Base-by-base conservation (phyloP, 306 rosid genomes). In the Ormosia emarginata region DNA sequence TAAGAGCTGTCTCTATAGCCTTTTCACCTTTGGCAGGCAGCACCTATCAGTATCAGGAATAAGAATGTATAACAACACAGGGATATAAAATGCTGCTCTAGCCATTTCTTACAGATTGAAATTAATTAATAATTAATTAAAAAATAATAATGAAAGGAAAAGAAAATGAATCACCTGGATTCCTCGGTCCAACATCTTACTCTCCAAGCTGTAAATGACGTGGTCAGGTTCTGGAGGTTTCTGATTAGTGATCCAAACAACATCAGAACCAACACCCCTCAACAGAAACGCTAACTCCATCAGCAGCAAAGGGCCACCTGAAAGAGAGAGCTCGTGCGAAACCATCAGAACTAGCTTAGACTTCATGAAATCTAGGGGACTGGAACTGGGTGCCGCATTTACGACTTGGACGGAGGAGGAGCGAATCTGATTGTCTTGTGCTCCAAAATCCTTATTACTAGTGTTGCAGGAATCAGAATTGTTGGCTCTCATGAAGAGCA, bases 241-340 rank as follows among this genome's bases (percentile, higher is more conserved):
- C 75, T 93, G 97, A 79, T 83, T 88, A 2, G 94, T 93, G 13
- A 91, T 80, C 97, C 96, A 93, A 81, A 90, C 89, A 79, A 91
- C 93, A 74, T 91, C 88, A 43, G 93, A 75, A 14, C 97, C 97
- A 6, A 90, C 97, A 1, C 87, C 88, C 73, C 97, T 90, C 75
- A 93, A 82, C 74, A 91, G 78, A 80, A 93, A 91, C 7, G 96
- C 94, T 52, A 91, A 85, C 85, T 93, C 97, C 97, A 93, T 93
- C 59, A 93, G 74, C 44, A 93, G 80, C 68, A 93, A 86, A 8
- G 97, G 97, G 14, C 97, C 96, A 1, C 98, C 98, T 5, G 97
- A 93, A 67, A 91, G 91, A 49, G 97, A 88, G 40, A 90, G 87
- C 83, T 93, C 95, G 30, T 93, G 97, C 0, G 97, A 93, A 80